Conservation (phyloP, 2,329 filamentous ascomycete species). For the Xenoacremonium recifei region DNA sequence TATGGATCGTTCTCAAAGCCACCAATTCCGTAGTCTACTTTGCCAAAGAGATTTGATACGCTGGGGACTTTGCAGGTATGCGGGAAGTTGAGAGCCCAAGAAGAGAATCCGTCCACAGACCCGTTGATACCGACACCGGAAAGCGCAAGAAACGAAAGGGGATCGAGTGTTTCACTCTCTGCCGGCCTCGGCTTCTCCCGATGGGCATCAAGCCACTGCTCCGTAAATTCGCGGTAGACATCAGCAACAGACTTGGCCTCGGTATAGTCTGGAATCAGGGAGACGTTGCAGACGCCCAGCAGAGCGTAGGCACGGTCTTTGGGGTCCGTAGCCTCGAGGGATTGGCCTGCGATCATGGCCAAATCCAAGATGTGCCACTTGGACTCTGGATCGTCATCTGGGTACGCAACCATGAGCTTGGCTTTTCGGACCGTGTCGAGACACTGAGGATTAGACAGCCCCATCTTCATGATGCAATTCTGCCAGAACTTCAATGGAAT, state of each 20-base stretch:
- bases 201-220: not conserved
- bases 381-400: not conserved
- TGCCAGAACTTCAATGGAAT: not conserved
- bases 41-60: too few species aligned
- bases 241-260: not conserved
- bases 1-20: too few species aligned
- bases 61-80: too few species aligned
- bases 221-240: not conserved
- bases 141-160: not conserved
- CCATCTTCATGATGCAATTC: not conserved
- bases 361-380: not conserved
- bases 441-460: not conserved
- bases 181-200: not conserved
- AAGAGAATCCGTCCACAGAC: not conserved
- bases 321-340: not conserved
- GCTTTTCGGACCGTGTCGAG: not conserved
- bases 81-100: not conserved
- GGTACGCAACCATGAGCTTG: not conserved
- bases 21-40: too few species aligned
- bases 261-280: not conserved
- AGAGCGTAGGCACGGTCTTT: not conserved
- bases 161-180: too few species aligned
- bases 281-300: not conserved
- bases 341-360: too few species aligned
- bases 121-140: not conserved